Base-by-base conservation (phyloP, 1,139 yeast species). In the Pichia sp. region DNA sequence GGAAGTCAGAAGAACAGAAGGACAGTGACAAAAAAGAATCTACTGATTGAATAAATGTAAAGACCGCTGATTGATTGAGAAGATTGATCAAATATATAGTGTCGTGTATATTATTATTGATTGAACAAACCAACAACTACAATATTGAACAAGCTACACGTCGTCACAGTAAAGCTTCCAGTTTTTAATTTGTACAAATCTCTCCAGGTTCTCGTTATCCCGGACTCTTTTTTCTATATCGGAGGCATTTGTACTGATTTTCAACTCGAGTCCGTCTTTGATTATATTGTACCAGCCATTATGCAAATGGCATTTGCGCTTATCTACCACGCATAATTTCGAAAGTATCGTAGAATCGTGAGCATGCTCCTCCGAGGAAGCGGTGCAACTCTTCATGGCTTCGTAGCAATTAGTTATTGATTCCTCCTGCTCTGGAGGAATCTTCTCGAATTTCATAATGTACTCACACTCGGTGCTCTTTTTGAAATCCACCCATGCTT, bases 231-330 rank as follows among this genome's bases (percentile, higher is more conserved):
- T 53, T 13, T 62, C 63, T 12, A 72, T 64, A 49, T 73, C 70
- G 2, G 60, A 59, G 28, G 68, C 66, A 30, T 66, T 57, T 40
- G 69, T 73, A 19, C 68, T 63, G 13, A 76, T 60, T 50, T 74
- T 74, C 55, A 68, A 49, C 16, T 66, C 68, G 16, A 70, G 60
- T 28, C 68, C 70, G 48, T 83, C 87, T 25, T 69, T 65, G 16
- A 75, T 62, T 49, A 87, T 75, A 46, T 71, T 70, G 65, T 74
- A 75, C 95, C 95, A 87, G 0, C 85, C 83, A 46, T 74, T 73
- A 62, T 87, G 95, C 47, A 80, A 76, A 4, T 67, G 66, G 64
- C 96, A 87, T 60, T 83, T 84, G 49, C 82, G 74, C 57, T 79
- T 79, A 49, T 86, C 93, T n/a, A 70, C 68, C 16, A 80, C 62